Percentiles rank a stretch among this genome's conserved stretches.
phyloP scores from a whole-genome alignment of 805 yeast genomes.

The Metschnikowia sp. region DNA sequence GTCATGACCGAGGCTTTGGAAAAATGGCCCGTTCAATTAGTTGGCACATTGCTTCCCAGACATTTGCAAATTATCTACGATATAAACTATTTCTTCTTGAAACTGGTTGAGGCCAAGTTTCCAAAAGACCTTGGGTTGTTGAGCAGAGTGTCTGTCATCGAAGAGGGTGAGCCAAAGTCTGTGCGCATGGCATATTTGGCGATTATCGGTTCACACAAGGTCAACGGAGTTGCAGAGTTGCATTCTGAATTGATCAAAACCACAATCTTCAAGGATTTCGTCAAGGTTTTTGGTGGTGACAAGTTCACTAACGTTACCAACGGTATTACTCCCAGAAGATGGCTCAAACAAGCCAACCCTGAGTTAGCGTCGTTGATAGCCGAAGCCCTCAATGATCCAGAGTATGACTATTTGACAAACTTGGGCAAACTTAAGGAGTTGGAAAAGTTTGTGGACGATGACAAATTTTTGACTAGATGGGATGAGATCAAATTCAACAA shows the following conservation, averaged over 20 bases:
- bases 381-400: conserved; percentile 61
- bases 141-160: conserved; percentile 75
- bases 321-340: conserved; percentile 94
- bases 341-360: conserved; percentile 94
- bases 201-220: conserved; percentile 86
- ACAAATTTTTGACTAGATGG: conserved; percentile 68
- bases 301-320: conserved; percentile 90
- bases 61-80: conserved; percentile 89
- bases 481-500: conserved; percentile 63
- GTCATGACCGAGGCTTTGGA: conserved; percentile 94
- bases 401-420: conserved; percentile 63
- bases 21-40: conserved; percentile 87
- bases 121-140: conserved; percentile 70
- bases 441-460: conserved; percentile 65
- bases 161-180: conserved; percentile 75
- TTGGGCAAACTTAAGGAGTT: conserved; percentile 64
- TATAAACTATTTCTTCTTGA: conserved; percentile 74
- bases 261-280: conserved; percentile 88
- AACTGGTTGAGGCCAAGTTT: conserved; percentile 69
- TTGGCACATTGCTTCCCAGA: conserved; percentile 80
- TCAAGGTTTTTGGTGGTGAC: conserved; percentile 72
- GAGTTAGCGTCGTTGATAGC: conserved; percentile 69
- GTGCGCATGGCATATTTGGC: conserved; percentile 93
- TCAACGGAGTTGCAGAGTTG: conserved; percentile 93
- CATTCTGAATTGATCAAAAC: conserved; percentile 89